Base-by-base conservation (phyloP, 768 basidiomycete species). In the Lactarius psammicola region DNA sequence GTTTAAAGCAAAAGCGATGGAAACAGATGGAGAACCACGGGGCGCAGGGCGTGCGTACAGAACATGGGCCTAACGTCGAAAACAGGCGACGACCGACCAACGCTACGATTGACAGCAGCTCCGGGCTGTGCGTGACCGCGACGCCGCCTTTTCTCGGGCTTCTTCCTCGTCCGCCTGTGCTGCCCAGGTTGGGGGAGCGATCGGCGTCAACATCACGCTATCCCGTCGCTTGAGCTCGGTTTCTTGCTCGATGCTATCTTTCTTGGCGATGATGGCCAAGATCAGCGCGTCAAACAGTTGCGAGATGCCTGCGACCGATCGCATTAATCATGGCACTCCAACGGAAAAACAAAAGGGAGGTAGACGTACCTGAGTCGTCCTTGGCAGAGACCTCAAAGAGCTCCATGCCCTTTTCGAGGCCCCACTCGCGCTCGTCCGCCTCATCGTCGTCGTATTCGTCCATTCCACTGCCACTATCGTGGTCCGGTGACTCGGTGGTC, bases 371-470 rank as follows among this genome's bases (percentile, higher is more conserved):
- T 36, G 78, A 72, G 72, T 92, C 89, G 71, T 95, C 93, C 76
- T 95, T 95, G 60, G 95, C 90, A 53, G 92, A 95, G 23, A 96
- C 92, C 74, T 96, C 92, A 69, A 91, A 92, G 20, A 95, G 82
- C 72, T 90, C 89, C 87, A 95, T 92, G 67, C 87, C 89, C 73
- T 89, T 89, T 73, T 82, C 86, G 44, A 90, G 80, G 6, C 90
- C 89, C 88, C 90, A 92, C 73, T 89, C 89, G 46, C 78, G 78
- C 64, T 85, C 84, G 38, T 84, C 81, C 10, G 73, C 76, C 9
- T 78, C 78, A 23, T 83, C 83, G 6, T 79, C 83, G 17, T 78
- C 80, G 11, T 80, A 76, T 4, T 75, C 80, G 23, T 90, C 87
- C 51, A 85, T 85, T 74, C 84, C 86, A 58, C 81, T 68, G 26